These are phyloP conservation scores for Plenodomus biglobosus DNA, from an alignment of 2,329 filamentous ascomycete genomes.

Conservation along the genomic window DNA sequence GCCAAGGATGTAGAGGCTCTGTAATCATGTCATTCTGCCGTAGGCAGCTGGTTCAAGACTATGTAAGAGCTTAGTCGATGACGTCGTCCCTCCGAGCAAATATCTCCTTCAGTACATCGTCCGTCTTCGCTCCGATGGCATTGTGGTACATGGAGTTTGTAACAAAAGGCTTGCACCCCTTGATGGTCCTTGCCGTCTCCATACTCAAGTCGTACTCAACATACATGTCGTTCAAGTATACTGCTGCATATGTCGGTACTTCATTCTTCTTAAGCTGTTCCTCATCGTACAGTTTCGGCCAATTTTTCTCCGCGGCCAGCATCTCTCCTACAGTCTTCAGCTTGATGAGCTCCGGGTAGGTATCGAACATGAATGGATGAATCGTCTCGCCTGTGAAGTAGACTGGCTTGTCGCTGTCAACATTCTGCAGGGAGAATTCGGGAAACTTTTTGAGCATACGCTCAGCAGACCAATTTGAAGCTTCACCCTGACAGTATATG, in stretches of 20 bases:
- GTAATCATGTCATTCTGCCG: too few species aligned
- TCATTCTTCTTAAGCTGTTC: conserved; percentile 72
- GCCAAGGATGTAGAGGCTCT: conserved; percentile 7
- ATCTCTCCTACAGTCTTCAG: conserved; percentile 69
- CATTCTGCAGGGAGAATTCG: conserved; percentile 47
- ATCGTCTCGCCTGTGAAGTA: conserved; percentile 94
- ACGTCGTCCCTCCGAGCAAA: conserved; percentile 75
- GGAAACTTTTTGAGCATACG: conserved; percentile 58
- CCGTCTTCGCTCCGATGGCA: conserved; percentile 70
- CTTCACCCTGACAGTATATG: conserved; percentile 74
- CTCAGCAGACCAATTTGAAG: conserved; percentile 74
- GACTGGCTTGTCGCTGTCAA: conserved; percentile 55
- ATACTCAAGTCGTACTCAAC: conserved; percentile 75
- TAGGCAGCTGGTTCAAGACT: not conserved
- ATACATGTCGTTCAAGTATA: conserved; percentile 88
- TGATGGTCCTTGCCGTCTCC: conserved; percentile 73
- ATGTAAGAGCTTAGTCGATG: conserved; percentile 51
- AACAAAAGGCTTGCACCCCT: conserved; percentile 75
- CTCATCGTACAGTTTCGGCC: conserved; percentile 76
- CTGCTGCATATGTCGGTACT: conserved; percentile 83
- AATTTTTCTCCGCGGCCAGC: conserved; percentile 67
- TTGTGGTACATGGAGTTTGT: conserved; percentile 90
- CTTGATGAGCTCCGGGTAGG: conserved; percentile 72
- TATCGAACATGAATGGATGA: conserved; percentile 80
- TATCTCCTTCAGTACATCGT: conserved; percentile 74